Evolutionary conservation across 257 asterid species (phyloP), one percentile per base, ranked within the genome.

Genomic region (Penstemon eatonii): DNA sequence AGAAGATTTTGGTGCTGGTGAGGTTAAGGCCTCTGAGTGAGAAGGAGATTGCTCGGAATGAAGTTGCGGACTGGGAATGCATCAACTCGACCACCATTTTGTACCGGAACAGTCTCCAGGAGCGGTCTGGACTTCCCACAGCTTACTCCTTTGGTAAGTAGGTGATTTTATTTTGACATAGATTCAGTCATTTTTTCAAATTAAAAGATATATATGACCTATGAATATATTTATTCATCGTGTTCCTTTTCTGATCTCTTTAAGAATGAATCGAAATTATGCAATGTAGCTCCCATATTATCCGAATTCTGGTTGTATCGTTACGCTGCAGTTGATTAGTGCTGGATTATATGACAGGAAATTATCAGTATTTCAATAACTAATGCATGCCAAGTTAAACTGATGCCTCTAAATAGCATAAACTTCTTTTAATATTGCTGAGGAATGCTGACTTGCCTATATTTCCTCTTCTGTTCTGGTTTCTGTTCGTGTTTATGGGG

Each of bases 31-130:
- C 99, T 75, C 73, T 94, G 82, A 89, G 86, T 75, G 99, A 94
- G 70, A 94, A 89, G 82, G 99, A 94, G 88, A 82, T 84, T 51
- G 66, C 84, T 13, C 81, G 78, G 81, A 86, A 78, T 37, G 99
- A 94, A 78, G 98, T 94, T 69, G 83, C 90, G 2, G 99, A 94
- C 63, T 94, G 99, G 99, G 99, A 94, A 78, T 94, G 99, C 84
- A 89, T 94, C 75, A 94, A 94, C 70, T 84, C 96, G 11, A 87
- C 91, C 67, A 86, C 96, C 74, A 81, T 91, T 79, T 81, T 94
- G 89, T 94, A 89, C 80, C 70, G 99, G 83, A 94, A 94, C 79
- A 94, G 98, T 83, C 97, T 94, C 50, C 98, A 86, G 81, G 99
- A 94, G 80, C 80, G 98, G 66, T 87, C 99, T 63, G 98, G 98